Evolutionary conservation across 306 rosid species (phyloP).

Genomic region (Vigna hirtella): DNA sequence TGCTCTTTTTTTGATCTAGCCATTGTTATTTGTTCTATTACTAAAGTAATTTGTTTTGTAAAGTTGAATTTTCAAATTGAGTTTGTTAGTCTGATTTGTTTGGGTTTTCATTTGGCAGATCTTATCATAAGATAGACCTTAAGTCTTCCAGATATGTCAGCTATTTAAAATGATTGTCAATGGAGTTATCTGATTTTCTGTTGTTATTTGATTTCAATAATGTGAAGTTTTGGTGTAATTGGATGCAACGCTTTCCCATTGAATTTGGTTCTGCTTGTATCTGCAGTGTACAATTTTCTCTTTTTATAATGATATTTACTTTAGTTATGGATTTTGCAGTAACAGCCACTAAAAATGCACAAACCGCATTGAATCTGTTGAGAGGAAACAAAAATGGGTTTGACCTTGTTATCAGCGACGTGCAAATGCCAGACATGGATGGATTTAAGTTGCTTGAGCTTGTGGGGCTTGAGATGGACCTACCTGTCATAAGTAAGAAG

Average conservation of each 20-base stretch:
- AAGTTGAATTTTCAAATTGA: neutral
- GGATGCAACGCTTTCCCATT: neutral
- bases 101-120: conserved; percentile 19
- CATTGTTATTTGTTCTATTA: conserved; percentile 2
- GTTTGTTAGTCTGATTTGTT: neutral
- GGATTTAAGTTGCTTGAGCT: conserved; percentile 96
- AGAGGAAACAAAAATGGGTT: conserved; percentile 74
- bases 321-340: conserved; percentile 63
- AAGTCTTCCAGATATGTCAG: neutral
- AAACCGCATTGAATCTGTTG: conserved; percentile 71
- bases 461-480: conserved; percentile 96
- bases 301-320: conserved; percentile 12
- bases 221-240: neutral
- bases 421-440: conserved; percentile 99
- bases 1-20: neutral
- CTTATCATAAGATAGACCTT: neutral
- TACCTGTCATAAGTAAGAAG: conserved; percentile 96
- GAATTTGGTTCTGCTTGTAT: conserved; percentile 23
- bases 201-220: conserved; percentile 15
- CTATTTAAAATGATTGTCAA: conserved; percentile 1
- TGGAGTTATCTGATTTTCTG: neutral
- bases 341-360: conserved; percentile 72
- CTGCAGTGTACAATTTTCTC: neutral
- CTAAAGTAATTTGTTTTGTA: conserved; percentile 1
- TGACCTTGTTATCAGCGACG: conserved; percentile 95